Percentiles rank a stretch among this genome's conserved stretches.
phyloP scores from a whole-genome alignment of 192 early-diverging fungal species.

The Backusella westeae region DNA sequence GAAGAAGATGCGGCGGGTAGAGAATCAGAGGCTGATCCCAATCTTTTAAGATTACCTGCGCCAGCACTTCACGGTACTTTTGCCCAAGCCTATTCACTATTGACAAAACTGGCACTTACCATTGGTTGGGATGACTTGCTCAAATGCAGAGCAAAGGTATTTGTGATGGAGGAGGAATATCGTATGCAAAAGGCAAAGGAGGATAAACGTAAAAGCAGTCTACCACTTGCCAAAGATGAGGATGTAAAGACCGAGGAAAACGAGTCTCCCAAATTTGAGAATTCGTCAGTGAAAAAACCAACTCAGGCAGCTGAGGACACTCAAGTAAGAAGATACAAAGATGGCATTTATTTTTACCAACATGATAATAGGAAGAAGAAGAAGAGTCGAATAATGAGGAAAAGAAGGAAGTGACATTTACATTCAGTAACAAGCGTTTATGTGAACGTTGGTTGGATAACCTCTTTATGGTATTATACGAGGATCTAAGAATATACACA shows the following conservation, averaged over 20 bases:
- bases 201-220: slow-evolving; percentile 55
- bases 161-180: slow-evolving; percentile 99
- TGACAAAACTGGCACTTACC: slow-evolving; percentile 78
- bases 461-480: slow-evolving; percentile 98
- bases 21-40: slow-evolving; percentile 58
- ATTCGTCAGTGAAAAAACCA: slow-evolving; percentile 36
- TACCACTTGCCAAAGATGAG: slow-evolving; percentile 25
- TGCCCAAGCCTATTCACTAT: slow-evolving; percentile 78
- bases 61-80: slow-evolving; percentile 94
- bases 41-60: slow-evolving; percentile 84
- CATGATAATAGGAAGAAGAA: not conserved
- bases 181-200: slow-evolving; percentile 69
- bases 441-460: slow-evolving; percentile 99
- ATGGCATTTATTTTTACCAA: not conserved
- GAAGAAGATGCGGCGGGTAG: slow-evolving; percentile 54
- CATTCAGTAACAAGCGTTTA: slow-evolving; percentile 91
- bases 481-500: slow-evolving; percentile 91
- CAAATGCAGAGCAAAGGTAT: slow-evolving; percentile 79
- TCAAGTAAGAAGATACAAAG: not conserved
- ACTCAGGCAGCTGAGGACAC: slow-evolving; percentile 46
- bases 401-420: slow-evolving; percentile 54
- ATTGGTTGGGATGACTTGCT: slow-evolving; percentile 98
- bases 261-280: slow-evolving; percentile 11
- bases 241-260: slow-evolving; percentile 31
- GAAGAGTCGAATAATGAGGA: not conserved